Evolutionary conservation across 23 red algal species (phyloP), one percentile per base, ranked within the genome.

Genomic region (Gracilaria caudata): DNA sequence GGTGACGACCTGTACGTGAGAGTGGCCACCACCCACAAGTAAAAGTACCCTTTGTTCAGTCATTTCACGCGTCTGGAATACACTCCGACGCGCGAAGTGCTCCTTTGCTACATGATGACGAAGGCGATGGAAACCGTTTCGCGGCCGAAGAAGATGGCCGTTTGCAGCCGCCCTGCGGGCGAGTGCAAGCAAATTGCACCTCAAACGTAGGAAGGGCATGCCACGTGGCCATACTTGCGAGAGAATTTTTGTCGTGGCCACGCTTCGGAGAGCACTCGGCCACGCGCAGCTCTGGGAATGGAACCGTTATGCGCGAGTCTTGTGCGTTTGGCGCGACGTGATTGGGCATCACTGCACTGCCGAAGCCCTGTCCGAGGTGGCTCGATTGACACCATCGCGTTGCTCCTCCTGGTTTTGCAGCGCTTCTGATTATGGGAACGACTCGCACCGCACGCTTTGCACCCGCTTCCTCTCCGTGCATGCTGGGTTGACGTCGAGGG

Each of bases 21-120:
- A 83, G 53, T 96, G 94, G 28, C 94, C 94, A 17, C 89, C 83
- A 24, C 94, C 94, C 25, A 92, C 81, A 23, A 96, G 85, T 21
- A 96, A 30, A 23, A 89, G 29, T 26, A 75, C 43, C 70, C 47
- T 75, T 6, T 40, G 70, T 8, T 43, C 43, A 20, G 38, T 25
- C 70, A 75, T 75, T 1, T 53, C 13, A 11, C 6, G 6, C 43
- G 11, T 11, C 6, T 4, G 43, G 6, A 45, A 11, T 11, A 11
- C 43, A 11, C 43, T 4, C 43, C 6, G 43, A 11, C 43, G 43
- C 43, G 43, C 6, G 43, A 45, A 11, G n/a, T n/a, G n/a, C n/a
- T n/a, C n/a, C n/a, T n/a, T n/a, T n/a, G n/a, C n/a, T n/a, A 51
- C 46, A 51, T 14, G 46, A 51, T 14, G 46, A 7, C 7, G 46